Base-by-base conservation (phyloP, 306 rosid species). In the Prunus salicina region DNA sequence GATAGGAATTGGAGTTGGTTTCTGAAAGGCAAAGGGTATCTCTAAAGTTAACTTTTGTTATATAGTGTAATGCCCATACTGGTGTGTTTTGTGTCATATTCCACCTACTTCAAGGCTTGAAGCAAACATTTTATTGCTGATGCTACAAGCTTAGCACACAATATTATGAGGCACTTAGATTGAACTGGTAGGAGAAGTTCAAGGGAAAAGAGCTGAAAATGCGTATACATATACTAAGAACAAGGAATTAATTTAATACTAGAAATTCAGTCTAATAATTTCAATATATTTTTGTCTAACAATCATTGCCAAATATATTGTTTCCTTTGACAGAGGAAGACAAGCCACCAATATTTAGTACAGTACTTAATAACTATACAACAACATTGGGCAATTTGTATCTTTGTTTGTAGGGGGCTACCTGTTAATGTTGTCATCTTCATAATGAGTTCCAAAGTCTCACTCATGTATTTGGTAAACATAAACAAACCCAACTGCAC, bases 61-160 rank as follows among this genome's bases (percentile, higher is more conserved):
- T 15, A 22, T 56, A n/a, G 68, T 43, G 68, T 38, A 60, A 38
- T 24, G 45, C 16, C 46, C 77, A 16, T 9, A 60, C 27, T 73
- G 46, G 15, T 49, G 41, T 69, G 6, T 60, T 73, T 47, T 43
- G 27, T 58, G 45, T 41, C 53, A 12, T 38, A 49, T 61, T 9
- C 28, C 57, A 60, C 74, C 74, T 30, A 70, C 68, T 60, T 16
- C 77, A 73, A 73, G 58, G 69, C 77, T 73, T 73, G 68, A 73
- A 73, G 57, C 43, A 43, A 24, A 57, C 56, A 45, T 45, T 73
- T 14, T 20, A 58, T 58, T 22, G 38, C n/a, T 43, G 68, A n/a
- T 58, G 28, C 68, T 58, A 25, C 9, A 43, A 73, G 56, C 56
- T 41, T 56, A 72, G 16, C 53, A 72, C 12, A 24, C 30, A 45